Base-by-base conservation (phyloP, 305 asterid species). In the Fraxinus latifolia region DNA sequence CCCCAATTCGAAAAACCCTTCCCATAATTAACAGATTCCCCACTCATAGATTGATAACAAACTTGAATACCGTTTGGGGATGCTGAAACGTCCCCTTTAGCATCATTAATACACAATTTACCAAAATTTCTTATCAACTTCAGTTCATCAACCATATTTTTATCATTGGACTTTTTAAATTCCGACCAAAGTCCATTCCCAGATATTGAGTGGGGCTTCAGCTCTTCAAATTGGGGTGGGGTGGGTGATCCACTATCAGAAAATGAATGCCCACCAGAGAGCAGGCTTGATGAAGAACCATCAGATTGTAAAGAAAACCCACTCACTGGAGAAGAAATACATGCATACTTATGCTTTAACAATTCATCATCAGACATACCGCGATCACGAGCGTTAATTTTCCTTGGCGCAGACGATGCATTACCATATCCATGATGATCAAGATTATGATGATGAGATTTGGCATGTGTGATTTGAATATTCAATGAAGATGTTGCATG, bases 241-340 rank as follows among this genome's bases (percentile, higher is more conserved):
- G 92, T 81, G 6, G 91, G 87, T 7, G 94, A 90, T 79, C 90
- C 90, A 82, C 83, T 79, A 58, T 89, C 93, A 14, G 94, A 89
- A 15, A 84, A 84, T 19, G 95, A 83, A 84, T 72, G 83, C 80
- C 84, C 91, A 65, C 86, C 82, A 58, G 94, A 87, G 55, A 89
- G 85, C 82, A 94, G 84, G 81, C 93, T 91, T 0, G 95, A 91
- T 5, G 95, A 91, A 73, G 97, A 92, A 62, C 93, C 92, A 77
- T 87, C 91, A 7, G 94, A 87, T 82, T 82, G 89, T 31, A 89
- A 58, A 42, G 95, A 90, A 75, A 92, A 84, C 5, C 94, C 92
- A 87, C 92, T 93, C 39, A 90, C 86, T 62, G 95, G 93, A 42
- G 97, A 92, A 80, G 89, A 82, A 17, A 85, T 86, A 79, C 87